Percentiles rank a stretch among this genome's conserved stretches.
These are phyloP conservation scores for Phoma sp. DNA, from an alignment of 2,329 filamentous ascomycete genomes.

Conservation along the genomic window DNA sequence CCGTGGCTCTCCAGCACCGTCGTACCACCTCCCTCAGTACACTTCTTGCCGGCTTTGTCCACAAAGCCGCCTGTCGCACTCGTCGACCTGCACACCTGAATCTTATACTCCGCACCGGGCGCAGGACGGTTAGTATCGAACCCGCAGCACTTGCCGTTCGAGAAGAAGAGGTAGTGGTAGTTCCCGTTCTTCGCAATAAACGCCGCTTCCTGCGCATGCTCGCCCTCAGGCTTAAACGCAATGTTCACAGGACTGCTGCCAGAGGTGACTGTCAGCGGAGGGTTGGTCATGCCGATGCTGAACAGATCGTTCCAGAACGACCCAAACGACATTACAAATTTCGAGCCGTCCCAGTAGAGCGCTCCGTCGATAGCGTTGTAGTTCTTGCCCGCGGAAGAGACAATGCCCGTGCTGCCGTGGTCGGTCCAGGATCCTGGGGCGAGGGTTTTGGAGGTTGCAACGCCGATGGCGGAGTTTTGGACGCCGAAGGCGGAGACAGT, in stretches of 20 bases:
- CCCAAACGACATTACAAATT: constrained; percentile 65
- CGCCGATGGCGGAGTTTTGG: constrained; percentile 67
- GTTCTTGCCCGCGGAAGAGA: constrained; percentile 43
- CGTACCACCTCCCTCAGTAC: constrained; percentile 64
- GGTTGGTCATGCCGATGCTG: constrained; percentile 58
- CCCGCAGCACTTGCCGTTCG: constrained; percentile 66
- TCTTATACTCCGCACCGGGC: constrained; percentile 67
- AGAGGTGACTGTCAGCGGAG: constrained; percentile 36
- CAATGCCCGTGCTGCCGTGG: constrained; percentile 60
- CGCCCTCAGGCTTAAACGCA: constrained; percentile 59
- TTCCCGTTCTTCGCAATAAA: constrained; percentile 62
- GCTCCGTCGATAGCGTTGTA: constrained; percentile 62
- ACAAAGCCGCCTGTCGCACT: constrained; percentile 61
- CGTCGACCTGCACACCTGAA: constrained; percentile 67
- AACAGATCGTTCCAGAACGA: constrained; percentile 73
- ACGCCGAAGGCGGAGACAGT: constrained; percentile 67
- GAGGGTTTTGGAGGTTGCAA: constrained; percentile 58
- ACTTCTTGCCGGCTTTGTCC: constrained; percentile 61
- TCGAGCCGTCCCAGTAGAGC: constrained; percentile 50
- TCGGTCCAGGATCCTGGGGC: constrained; percentile 63
- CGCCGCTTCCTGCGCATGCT: constrained; percentile 62
- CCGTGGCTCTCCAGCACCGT: constrained; percentile 65
- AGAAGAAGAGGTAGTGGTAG: constrained; percentile 71
- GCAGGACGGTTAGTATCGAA: constrained; percentile 60
- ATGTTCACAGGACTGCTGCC: constrained; percentile 54